A percentile compares a stretch with the other conserved stretches of the same genome.
Evolutionary conservation across 2,329 filamentous ascomycete genomes (phyloP).

Genomic region (Penicillium sp.): DNA sequence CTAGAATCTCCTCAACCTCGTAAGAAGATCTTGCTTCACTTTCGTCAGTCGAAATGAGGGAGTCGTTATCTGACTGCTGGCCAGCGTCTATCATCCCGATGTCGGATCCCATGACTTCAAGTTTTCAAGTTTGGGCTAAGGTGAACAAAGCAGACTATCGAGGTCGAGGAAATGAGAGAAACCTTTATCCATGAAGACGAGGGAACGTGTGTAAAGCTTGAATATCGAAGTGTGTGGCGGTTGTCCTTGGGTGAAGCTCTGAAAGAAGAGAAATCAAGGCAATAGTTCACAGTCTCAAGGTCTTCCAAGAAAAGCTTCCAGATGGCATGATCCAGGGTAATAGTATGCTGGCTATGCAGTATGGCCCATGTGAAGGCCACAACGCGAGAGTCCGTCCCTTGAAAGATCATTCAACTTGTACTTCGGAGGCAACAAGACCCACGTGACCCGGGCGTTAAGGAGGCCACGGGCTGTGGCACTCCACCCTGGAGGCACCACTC

Average conservation of each 20-base stretch:
- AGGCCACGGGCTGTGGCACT: slow-evolving; percentile 22
- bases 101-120: slow-evolving; percentile 8
- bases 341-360: too few species aligned
- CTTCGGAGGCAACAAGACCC: too few species aligned
- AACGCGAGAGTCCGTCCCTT: too few species aligned
- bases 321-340: too few species aligned
- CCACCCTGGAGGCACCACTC: slow-evolving; percentile 26
- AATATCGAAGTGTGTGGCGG: too few species aligned
- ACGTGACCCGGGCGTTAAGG: slow-evolving; percentile 29
- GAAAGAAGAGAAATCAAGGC: too few species aligned
- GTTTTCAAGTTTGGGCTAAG: not conserved
- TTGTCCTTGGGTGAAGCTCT: too few species aligned
- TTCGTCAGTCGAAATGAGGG: slow-evolving; percentile 57
- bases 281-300: too few species aligned
- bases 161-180: not conserved
- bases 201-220: too few species aligned
- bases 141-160: not conserved
- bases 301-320: too few species aligned
- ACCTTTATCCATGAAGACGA: not conserved
- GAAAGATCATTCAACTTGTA: too few species aligned
- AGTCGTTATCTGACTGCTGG: slow-evolving; percentile 55
- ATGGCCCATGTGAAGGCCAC: too few species aligned
- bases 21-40: slow-evolving; percentile 55
- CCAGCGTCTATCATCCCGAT: slow-evolving; percentile 25
- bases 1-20: slow-evolving; percentile 58